phyloP scores from a whole-genome alignment of 2,329 filamentous ascomycete species.

The Neoarthrinium moseri region DNA sequence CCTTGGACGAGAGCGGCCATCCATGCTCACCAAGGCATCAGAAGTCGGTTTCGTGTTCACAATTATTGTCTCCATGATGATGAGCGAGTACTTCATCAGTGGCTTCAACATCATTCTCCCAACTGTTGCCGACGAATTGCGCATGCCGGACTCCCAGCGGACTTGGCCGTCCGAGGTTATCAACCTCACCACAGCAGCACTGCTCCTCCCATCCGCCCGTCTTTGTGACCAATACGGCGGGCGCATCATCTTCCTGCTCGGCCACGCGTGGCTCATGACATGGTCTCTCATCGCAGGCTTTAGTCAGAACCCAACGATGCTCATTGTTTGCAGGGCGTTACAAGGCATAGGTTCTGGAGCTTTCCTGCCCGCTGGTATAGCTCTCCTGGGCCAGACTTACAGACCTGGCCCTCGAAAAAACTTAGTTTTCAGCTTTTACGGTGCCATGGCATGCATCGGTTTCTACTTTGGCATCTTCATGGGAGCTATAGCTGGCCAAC shows the following conservation, averaged over 20 bases:
- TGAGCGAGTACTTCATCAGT: slow-evolving; percentile 72
- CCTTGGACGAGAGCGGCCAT: slow-evolving; percentile 57
- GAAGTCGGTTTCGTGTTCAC: slow-evolving; percentile 62
- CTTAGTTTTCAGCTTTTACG: slow-evolving; percentile 57
- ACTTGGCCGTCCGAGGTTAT: slow-evolving; percentile 66
- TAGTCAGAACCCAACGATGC: slow-evolving; percentile 64
- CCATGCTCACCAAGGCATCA: slow-evolving; percentile 45
- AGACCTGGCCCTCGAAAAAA: slow-evolving; percentile 69
- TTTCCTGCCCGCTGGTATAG: slow-evolving; percentile 67
- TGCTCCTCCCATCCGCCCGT: slow-evolving; percentile 64
- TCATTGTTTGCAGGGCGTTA: slow-evolving; percentile 71
- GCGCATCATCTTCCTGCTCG: slow-evolving; percentile 57
- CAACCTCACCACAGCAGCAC: slow-evolving; percentile 51
- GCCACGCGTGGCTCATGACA: slow-evolving; percentile 62
- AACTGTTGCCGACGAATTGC: slow-evolving; percentile 56
- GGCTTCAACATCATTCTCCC: slow-evolving; percentile 76
- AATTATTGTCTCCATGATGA: slow-evolving; percentile 56
- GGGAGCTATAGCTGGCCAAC: slow-evolving; percentile 60
- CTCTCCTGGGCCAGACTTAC: slow-evolving; percentile 64
- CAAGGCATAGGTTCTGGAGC: slow-evolving; percentile 74
- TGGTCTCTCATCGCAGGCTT: slow-evolving; percentile 73
- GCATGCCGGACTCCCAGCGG: slow-evolving; percentile 59
- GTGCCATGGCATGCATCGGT: slow-evolving; percentile 51
- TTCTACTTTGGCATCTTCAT: slow-evolving; percentile 65
- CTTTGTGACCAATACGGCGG: slow-evolving; percentile 63